Conservation (phyloP, 1,284 basidiomycete genomes). For the Austropuccinia psidii region DNA sequence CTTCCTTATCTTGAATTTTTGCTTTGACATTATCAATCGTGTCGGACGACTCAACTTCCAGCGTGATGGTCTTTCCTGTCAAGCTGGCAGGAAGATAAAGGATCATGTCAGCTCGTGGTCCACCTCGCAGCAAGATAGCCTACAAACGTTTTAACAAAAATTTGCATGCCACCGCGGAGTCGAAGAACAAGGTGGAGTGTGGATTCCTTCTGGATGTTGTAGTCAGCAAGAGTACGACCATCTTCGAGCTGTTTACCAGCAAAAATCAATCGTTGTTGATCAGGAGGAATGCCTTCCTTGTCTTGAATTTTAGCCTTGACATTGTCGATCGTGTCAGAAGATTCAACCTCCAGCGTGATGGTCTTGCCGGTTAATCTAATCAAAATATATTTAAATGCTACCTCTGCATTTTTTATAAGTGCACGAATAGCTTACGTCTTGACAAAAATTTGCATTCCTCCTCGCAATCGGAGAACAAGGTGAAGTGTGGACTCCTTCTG, state of each 20-base stretch:
- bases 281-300: constrained; percentile 63
- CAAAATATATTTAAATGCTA: too few species aligned
- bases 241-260: constrained; percentile 52
- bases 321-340: constrained; percentile 82
- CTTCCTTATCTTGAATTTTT: constrained; percentile 57
- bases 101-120: constrained; percentile 40
- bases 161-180: constrained; percentile 59
- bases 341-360: constrained; percentile 85
- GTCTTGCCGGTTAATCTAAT: constrained; percentile 97
- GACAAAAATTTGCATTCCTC: constrained; percentile 93
- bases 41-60: constrained; percentile 57
- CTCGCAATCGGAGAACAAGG: too few species aligned
- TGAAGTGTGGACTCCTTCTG: too few species aligned
- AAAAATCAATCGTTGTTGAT: constrained; percentile 52
- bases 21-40: constrained; percentile 58
- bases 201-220: constrained; percentile 93
- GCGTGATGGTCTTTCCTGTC: constrained; percentile 51
- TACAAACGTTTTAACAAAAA: constrained; percentile 44
- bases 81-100: constrained; percentile 42
- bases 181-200: constrained; percentile 93
- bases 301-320: constrained; percentile 56
- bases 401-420: neutral
- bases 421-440: constrained; percentile 62
- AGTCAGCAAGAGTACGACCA: constrained; percentile 55
- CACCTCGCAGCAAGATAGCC: neutral